phyloP scores from a whole-genome alignment of 2,329 filamentous ascomycete genomes.

The Akanthomyces lecanii region DNA sequence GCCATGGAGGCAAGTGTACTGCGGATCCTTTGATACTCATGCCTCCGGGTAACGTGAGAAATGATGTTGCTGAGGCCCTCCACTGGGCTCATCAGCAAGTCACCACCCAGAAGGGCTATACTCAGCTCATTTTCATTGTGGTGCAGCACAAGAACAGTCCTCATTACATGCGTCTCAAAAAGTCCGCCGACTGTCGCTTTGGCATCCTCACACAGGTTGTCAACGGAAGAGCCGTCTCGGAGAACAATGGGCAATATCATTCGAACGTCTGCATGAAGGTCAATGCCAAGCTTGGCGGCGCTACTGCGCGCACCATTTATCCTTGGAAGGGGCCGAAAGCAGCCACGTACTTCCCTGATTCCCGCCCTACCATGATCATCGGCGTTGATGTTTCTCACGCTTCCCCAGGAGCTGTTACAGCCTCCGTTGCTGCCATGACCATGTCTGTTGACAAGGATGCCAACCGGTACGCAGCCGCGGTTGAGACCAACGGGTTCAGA shows the following conservation, averaged over 20 bases:
- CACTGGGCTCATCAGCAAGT: constrained; percentile 40
- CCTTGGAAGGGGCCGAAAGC: constrained; percentile 28
- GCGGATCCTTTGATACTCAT: constrained; percentile 33
- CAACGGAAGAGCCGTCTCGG: constrained; percentile 64
- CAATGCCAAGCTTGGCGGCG: constrained; percentile 89
- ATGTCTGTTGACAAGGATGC: constrained; percentile 70
- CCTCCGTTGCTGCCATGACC: constrained; percentile 85
- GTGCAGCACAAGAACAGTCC: constrained; percentile 66
- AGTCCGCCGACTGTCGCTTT: constrained; percentile 77
- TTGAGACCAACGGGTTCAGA: constrained; percentile 78
- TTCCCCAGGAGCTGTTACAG: constrained; percentile 58
- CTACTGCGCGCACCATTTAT: constrained; percentile 51
- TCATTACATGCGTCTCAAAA: constrained; percentile 83
- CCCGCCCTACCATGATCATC: constrained; percentile 70
- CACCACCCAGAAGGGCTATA: constrained; percentile 51
- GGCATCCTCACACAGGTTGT: constrained; percentile 82
- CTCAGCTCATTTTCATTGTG: constrained; percentile 77
- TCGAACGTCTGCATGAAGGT: constrained; percentile 97
- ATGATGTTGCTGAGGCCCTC: constrained; percentile 50
- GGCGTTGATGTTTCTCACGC: constrained; percentile 89
- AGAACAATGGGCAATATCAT: constrained; percentile 75
- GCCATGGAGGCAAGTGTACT: constrained; percentile 46
- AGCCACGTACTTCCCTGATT: constrained; percentile 33
- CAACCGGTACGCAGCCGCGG: constrained; percentile 72
- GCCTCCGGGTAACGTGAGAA: constrained; percentile 27